Conservation (phyloP, 2,329 filamentous ascomycete genomes). For the Cladorrhinum sp. region DNA sequence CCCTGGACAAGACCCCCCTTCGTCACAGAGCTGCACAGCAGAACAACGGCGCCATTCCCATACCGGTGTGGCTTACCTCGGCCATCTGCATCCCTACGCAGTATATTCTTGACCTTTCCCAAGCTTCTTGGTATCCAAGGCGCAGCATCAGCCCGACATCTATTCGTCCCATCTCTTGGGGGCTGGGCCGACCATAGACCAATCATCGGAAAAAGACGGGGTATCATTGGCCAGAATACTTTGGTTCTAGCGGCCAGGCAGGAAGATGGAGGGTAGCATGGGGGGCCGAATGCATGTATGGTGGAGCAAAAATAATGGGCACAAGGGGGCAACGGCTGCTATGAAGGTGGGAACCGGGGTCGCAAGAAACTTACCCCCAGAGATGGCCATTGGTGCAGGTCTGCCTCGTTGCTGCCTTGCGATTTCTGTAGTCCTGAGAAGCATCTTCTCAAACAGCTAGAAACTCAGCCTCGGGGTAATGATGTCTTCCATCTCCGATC, state of each 20-base stretch:
- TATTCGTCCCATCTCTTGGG: constrained; percentile 10
- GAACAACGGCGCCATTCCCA: constrained; percentile 6
- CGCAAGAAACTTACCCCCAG: background rate
- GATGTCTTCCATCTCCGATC: constrained; percentile 5
- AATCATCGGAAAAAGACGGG: constrained; percentile 2
- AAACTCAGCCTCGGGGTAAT: constrained; percentile 3
- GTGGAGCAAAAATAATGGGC: constrained; percentile 15
- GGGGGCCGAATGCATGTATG: background rate
- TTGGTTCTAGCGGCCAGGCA: constrained; percentile 5
- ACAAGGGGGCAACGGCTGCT: constrained; percentile 5
- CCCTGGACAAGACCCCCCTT: background rate
- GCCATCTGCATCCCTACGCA: constrained; percentile 3
- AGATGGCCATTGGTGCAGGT: background rate
- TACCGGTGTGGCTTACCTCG: constrained; percentile 12
- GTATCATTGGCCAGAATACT: constrained; percentile 25
- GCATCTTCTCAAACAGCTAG: background rate
- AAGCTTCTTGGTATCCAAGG: constrained; percentile 13
- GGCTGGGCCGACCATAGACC: constrained; percentile 25
- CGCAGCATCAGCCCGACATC: constrained; percentile 21
- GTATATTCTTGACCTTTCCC: background rate
- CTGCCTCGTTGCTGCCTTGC: constrained; percentile 17
- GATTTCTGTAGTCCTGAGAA: constrained; percentile 1
- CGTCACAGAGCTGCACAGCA: background rate
- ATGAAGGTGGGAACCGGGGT: background rate
- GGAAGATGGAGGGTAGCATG: constrained; percentile 16